A percentile compares a stretch with the other conserved stretches of the same genome.
These are phyloP conservation scores for Kurtzmaniella natalensis DNA, from an alignment of 1,139 yeast genomes.

Conservation along the genomic window DNA sequence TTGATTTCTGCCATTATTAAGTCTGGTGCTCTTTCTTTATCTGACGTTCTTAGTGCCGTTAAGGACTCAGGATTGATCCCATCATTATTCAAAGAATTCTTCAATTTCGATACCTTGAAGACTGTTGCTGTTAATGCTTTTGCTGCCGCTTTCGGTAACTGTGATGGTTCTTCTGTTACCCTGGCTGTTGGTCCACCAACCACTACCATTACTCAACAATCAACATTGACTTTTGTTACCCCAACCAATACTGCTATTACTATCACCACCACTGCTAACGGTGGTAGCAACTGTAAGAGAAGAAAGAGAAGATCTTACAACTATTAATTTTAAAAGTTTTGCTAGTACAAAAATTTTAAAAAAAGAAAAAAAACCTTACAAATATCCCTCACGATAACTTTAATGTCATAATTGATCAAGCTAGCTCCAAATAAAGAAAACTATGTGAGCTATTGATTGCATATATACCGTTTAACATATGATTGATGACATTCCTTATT, in stretches of 20 bases:
- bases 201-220: constrained; percentile 14
- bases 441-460: too few relatives aligned
- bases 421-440: too few relatives aligned
- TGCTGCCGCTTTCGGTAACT: constrained; percentile 42
- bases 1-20: constrained; percentile 31
- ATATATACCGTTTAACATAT: too few relatives aligned
- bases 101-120: constrained; percentile 36
- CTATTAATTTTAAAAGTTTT: too few relatives aligned
- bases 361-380: too few relatives aligned
- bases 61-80: constrained; percentile 38
- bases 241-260: constrained; percentile 15
- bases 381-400: too few relatives aligned
- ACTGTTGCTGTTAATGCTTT: constrained; percentile 41
- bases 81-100: constrained; percentile 35
- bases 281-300: constrained; percentile 20
- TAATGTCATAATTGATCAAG: too few relatives aligned
- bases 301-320: constrained; percentile 27
- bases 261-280: constrained; percentile 8
- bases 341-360: too few relatives aligned
- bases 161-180: constrained; percentile 30
- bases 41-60: constrained; percentile 27
- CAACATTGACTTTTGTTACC: constrained; percentile 13
- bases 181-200: constrained; percentile 18
- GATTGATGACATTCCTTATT: too few relatives aligned
- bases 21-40: constrained; percentile 26